Percentiles rank a stretch among this genome's conserved stretches.
phyloP scores from a whole-genome alignment of 805 yeast genomes.

The Schwanniomyces occidentalis region DNA sequence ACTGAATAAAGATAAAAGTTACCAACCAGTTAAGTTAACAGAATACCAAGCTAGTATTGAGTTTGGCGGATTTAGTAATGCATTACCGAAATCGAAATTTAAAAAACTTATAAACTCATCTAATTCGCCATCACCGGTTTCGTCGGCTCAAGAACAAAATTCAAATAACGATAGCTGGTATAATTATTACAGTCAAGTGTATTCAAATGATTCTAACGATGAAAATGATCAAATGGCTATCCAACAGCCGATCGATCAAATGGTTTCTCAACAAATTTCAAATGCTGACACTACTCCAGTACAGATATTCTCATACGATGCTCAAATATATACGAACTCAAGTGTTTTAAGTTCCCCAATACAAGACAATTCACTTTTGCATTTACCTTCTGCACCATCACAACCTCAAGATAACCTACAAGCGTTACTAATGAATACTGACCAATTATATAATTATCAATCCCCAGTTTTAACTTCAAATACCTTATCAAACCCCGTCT shows the following conservation, averaged over 20 bases:
- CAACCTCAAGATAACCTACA: constrained; percentile 1
- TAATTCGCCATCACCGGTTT: background rate
- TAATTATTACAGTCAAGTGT: constrained; percentile 16
- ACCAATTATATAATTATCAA: constrained; percentile 2
- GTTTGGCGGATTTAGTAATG: constrained; percentile 39
- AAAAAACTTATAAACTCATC: constrained; percentile 4
- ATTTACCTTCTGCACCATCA: background rate
- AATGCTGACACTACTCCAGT: background rate
- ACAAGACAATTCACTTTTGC: background rate
- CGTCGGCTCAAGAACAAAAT: constrained; percentile 1
- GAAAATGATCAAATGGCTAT: background rate
- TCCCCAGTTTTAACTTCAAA: constrained; percentile 1
- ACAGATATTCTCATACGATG: background rate
- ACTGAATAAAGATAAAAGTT: constrained; percentile 20
- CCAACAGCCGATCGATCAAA: background rate
- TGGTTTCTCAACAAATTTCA: background rate
- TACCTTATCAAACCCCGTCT: constrained; percentile 1
- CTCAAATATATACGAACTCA: background rate
- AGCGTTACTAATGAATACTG: background rate
- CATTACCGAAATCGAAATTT: constrained; percentile 18
- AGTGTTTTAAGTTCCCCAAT: constrained; percentile 3
- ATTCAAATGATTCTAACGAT: constrained; percentile 13
- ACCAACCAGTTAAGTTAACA: constrained; percentile 31
- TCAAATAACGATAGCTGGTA: constrained; percentile 9
- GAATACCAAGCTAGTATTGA: constrained; percentile 40